A percentile compares a stretch with the other conserved stretches of the same genome.
These are phyloP conservation scores for Ophidiomyces ophidiicola DNA, from an alignment of 2,329 filamentous ascomycete species.

Conservation along the genomic window DNA sequence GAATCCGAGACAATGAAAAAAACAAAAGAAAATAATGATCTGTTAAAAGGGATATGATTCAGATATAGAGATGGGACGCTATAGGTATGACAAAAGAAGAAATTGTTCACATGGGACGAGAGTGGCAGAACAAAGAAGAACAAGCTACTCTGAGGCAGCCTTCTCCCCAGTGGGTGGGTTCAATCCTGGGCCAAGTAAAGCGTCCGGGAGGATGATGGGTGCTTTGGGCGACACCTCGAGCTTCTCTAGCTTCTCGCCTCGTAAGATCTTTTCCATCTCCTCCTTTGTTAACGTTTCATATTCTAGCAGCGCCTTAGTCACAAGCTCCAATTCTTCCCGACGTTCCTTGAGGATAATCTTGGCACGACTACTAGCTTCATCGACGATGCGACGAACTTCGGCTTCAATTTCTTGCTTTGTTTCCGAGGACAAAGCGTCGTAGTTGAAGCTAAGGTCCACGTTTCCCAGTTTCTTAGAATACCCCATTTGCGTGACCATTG, in stretches of 20 bases:
- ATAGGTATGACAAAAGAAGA: conserved; percentile 2
- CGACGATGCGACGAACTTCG: conserved; percentile 74
- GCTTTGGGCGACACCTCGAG: conserved; percentile 39
- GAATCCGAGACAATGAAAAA: too few relatives aligned
- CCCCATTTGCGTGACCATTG: conserved; percentile 77
- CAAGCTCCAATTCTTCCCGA: conserved; percentile 70
- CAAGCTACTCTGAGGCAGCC: conserved; percentile 18
- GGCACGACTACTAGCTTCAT: conserved; percentile 68
- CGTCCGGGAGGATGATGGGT: conserved; percentile 57
- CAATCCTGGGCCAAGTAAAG: conserved; percentile 21
- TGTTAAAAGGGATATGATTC: background rate
- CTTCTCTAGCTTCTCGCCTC: conserved; percentile 68
- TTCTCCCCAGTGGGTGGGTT: conserved; percentile 16
- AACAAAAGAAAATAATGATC: background rate
- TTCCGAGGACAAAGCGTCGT: conserved; percentile 67
- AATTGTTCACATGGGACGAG: background rate
- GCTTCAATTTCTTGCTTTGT: conserved; percentile 77
- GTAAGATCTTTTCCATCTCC: conserved; percentile 82
- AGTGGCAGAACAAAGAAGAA: background rate
- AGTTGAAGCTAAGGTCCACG: conserved; percentile 72
- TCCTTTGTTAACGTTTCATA: conserved; percentile 85
- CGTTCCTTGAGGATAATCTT: conserved; percentile 57
- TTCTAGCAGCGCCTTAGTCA: conserved; percentile 80
- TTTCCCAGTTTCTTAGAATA: conserved; percentile 84
- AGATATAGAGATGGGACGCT: background rate